Conservation (phyloP, 306 rosid genomes). For the Prunus persica region DNA sequence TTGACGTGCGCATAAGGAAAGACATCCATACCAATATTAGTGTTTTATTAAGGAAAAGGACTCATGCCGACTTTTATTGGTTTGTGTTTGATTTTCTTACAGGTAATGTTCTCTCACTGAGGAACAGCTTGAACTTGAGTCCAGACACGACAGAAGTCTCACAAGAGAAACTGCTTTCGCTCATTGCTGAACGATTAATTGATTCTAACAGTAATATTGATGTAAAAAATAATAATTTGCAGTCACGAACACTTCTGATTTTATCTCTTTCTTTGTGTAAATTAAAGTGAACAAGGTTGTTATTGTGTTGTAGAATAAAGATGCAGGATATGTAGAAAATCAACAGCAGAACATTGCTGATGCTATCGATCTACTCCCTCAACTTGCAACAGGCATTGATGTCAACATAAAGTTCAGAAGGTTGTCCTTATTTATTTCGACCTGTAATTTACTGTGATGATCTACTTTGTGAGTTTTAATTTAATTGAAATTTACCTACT, state of each 20-base stretch:
- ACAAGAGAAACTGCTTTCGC: constrained; percentile 87
- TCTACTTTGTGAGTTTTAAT: constrained; percentile 29
- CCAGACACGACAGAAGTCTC: constrained; percentile 83
- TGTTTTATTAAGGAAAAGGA: neutral
- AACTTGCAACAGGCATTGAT: constrained; percentile 98
- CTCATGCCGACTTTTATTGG: neutral
- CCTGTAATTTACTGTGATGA: constrained; percentile 10
- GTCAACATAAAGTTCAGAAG: constrained; percentile 89
- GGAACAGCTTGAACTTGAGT: constrained; percentile 74
- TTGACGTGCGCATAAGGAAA: neutral
- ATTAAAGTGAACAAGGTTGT: constrained; percentile 18
- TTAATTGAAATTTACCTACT: constrained; percentile 20
- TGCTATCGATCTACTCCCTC: constrained; percentile 96
- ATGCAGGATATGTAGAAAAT: constrained; percentile 79
- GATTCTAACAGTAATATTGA: constrained; percentile 81
- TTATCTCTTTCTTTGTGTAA: constrained; percentile 17
- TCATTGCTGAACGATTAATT: constrained; percentile 84
- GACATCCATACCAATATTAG: neutral
- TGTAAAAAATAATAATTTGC: constrained; percentile 42
- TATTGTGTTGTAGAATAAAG: constrained; percentile 63
- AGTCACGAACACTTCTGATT: constrained; percentile 6
- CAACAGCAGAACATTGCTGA: constrained; percentile 95
- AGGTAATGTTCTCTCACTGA: constrained; percentile 88
- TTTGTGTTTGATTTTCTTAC: constrained; percentile 31
- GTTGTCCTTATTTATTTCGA: constrained; percentile 36